Conservation (phyloP, 441 rosid species). For the Sinapis alba region DNA sequence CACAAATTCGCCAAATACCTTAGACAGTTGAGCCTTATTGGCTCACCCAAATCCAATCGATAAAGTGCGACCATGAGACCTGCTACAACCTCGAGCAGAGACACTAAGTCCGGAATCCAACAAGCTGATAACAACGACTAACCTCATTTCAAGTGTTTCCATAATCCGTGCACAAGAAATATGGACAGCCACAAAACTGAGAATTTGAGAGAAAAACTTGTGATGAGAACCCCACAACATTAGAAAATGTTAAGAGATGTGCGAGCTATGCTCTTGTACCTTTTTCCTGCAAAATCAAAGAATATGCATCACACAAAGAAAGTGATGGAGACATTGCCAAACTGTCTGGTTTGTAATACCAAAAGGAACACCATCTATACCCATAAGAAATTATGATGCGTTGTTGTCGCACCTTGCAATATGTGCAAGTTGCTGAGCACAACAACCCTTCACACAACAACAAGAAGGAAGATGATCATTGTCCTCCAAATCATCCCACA, state of each 20-base stretch:
- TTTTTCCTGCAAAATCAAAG: not conserved
- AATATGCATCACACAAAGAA: not conserved
- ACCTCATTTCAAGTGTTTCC: not conserved
- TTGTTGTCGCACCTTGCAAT: not conserved
- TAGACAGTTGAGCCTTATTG: not conserved
- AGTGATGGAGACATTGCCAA: not conserved
- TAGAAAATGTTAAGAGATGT: not conserved
- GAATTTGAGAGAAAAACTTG: not conserved
- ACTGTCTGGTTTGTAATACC: not conserved
- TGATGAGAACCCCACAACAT: not conserved
- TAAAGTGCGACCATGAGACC: not conserved
- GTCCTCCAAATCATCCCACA: not conserved
- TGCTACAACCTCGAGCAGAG: not conserved
- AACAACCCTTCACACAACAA: not conserved
- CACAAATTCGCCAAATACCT: not conserved
- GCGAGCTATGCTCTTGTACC: not conserved
- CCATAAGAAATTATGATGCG: not conserved
- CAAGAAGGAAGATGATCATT: not conserved
- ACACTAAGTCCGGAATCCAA: not conserved
- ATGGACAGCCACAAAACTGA: not conserved
- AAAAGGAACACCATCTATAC: not conserved
- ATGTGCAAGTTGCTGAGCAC: not conserved
- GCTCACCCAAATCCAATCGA: not conserved
- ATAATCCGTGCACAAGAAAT: not conserved
- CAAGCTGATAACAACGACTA: not conserved